phyloP scores from a whole-genome alignment of 768 basidiomycete genomes.

The Leucocoprinus sp. region DNA sequence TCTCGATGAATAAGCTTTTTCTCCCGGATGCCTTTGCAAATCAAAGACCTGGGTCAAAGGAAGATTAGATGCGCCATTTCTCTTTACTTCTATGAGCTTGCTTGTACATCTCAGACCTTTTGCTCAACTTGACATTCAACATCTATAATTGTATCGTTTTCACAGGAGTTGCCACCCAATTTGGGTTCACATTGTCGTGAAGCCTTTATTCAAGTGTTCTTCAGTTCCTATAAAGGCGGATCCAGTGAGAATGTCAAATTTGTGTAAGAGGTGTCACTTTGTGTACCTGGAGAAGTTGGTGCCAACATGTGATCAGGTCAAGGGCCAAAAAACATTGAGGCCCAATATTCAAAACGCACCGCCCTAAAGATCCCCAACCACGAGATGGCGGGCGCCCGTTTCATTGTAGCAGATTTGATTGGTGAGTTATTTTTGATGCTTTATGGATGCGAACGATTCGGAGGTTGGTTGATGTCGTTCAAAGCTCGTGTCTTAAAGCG shows the following conservation, averaged over 20 bases:
- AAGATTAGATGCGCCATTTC: background rate
- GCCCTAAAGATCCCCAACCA: background rate
- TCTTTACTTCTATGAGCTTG: background rate
- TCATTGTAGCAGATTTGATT: background rate
- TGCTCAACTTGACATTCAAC: background rate
- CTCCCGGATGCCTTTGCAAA: background rate
- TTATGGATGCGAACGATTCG: background rate
- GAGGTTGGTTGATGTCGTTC: background rate
- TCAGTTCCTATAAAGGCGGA: background rate
- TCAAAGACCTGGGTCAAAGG: background rate
- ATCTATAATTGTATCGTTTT: slow-evolving; percentile 1
- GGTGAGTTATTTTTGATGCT: no score
- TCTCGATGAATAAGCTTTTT: background rate
- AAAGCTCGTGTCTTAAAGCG: no score
- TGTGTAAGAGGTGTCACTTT: no score
- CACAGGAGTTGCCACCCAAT: background rate
- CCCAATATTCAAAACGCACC: no score
- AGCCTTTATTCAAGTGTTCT: background rate
- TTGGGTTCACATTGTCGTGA: background rate
- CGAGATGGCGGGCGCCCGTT: background rate
- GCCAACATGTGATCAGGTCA: background rate
- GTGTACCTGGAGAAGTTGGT: no score
- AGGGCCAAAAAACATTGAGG: no score
- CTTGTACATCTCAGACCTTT: background rate
- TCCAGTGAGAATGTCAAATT: background rate